Percentiles rank a stretch among this genome's conserved stretches.
Evolutionary conservation across 106 monocot species (phyloP).

Genomic region (Apostasia shenzhenica): DNA sequence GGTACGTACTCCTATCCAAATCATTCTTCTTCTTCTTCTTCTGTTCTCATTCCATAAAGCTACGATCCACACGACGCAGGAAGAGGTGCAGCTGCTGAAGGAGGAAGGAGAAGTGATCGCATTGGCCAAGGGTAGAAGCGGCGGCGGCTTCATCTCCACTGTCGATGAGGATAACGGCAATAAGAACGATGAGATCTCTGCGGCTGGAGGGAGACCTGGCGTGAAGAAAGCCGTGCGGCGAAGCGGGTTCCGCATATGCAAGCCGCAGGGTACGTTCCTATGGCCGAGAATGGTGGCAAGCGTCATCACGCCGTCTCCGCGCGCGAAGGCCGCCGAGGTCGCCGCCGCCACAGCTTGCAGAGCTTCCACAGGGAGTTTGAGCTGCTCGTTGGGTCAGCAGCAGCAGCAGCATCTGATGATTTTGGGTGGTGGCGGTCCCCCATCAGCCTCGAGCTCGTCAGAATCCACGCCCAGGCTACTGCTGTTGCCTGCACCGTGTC

Average conservation of each 20-base stretch:
- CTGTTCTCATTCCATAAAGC: background rate
- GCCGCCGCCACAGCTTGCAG: background rate
- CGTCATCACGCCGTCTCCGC: background rate
- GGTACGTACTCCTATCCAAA: conserved; percentile 19
- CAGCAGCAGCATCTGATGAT: background rate
- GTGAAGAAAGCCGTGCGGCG: conserved; percentile 5
- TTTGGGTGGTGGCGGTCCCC: conserved; percentile 15
- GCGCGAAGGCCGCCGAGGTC: background rate
- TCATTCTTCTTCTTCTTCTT: background rate
- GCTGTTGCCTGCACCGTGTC: conserved; percentile 17
- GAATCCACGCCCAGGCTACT: conserved; percentile 38
- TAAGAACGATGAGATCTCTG: no score
- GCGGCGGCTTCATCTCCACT: no score
- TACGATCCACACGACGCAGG: conserved; percentile 18
- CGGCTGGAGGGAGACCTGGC: no score
- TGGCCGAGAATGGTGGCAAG: conserved; percentile 51
- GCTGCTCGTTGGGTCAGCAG: no score
- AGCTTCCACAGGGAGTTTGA: background rate
- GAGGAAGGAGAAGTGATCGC: background rate
- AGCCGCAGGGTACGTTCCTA: conserved; percentile 81
- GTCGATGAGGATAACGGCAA: no score
- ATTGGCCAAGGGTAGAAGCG: no score
- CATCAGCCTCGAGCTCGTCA: conserved; percentile 64
- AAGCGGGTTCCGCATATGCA: conserved; percentile 88
- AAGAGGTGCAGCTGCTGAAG: conserved; percentile 40